A percentile compares a stretch with the other conserved stretches of the same genome.
Conservation (phyloP, 257 asterid genomes). For the Jacaranda copaia region DNA sequence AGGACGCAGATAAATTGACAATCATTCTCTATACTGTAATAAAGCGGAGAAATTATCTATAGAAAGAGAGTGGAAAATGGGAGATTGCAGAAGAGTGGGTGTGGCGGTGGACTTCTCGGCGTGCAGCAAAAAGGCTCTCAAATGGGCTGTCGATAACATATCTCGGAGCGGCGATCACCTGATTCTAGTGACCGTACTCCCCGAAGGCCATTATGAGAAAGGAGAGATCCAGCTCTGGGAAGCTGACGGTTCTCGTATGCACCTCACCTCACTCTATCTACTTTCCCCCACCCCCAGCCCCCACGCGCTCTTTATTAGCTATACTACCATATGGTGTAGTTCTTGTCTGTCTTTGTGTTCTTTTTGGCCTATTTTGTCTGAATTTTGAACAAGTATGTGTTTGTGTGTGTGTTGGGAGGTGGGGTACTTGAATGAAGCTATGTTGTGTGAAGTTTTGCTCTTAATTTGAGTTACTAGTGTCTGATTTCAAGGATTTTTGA, state of each 20-base stretch:
- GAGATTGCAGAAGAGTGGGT: slow-evolving; percentile 65
- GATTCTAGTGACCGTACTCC: slow-evolving; percentile 65
- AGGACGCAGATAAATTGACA: too few relatives aligned
- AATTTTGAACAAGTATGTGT: not conserved
- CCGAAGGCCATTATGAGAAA: slow-evolving; percentile 66
- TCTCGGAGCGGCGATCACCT: slow-evolving; percentile 76
- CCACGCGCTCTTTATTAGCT: not conserved
- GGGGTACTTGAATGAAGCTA: too few relatives aligned
- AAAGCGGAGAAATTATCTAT: slow-evolving; percentile 11
- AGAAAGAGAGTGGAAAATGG: slow-evolving; percentile 48
- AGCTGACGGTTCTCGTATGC: slow-evolving; percentile 90
- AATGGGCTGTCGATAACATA: slow-evolving; percentile 75
- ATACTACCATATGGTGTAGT: not conserved
- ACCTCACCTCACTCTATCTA: not conserved
- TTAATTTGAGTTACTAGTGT: too few relatives aligned
- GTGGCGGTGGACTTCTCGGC: slow-evolving; percentile 88
- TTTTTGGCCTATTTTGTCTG: not conserved
- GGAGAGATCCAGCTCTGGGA: slow-evolving; percentile 98
- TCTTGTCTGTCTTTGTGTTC: not conserved
- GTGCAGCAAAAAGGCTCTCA: slow-evolving; percentile 76
- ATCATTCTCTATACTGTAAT: not conserved
- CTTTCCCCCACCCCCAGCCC: not conserved
- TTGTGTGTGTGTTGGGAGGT: not conserved
- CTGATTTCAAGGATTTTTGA: not conserved
- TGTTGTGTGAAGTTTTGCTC: not conserved